A percentile compares a stretch with the other conserved stretches of the same genome.
Conservation (phyloP, 164 flowering plant genomes). For the Berberis thunbergii region DNA sequence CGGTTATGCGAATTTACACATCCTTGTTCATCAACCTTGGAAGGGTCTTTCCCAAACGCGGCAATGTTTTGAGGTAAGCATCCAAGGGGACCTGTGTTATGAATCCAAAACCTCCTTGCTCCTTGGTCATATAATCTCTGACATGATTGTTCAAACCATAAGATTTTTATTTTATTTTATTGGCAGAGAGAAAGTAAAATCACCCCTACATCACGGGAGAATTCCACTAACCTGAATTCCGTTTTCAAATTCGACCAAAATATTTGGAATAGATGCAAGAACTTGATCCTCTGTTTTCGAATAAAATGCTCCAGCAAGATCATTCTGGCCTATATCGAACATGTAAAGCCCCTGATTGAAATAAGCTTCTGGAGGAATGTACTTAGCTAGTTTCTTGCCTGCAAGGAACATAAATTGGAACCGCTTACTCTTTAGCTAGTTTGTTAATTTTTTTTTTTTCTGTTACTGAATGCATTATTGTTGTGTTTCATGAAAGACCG, state of each 20-base stretch:
- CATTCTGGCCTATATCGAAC: conserved; percentile 97
- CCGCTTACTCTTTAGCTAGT: too few species aligned
- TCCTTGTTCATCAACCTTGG: conserved; percentile 71
- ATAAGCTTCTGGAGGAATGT: conserved; percentile 45
- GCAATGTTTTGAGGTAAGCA: conserved; percentile 81
- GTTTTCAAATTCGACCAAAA: conserved; percentile 55
- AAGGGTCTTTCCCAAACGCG: conserved; percentile 62
- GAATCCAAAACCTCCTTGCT: conserved; percentile 84
- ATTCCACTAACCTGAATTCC: conserved; percentile 49
- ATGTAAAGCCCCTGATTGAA: conserved; percentile 69
- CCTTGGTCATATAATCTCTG: conserved; percentile 72
- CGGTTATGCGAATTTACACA: conserved; percentile 68
- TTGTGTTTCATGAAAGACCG: too few species aligned
- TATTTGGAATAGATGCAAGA: conserved; percentile 66
- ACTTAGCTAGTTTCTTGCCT: conserved; percentile 51
- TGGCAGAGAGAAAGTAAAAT: not conserved
- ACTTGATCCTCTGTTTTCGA: conserved; percentile 76
- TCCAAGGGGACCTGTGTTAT: conserved; percentile 90
- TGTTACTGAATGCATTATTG: too few species aligned
- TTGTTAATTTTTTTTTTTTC: too few species aligned
- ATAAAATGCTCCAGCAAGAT: conserved; percentile 82
- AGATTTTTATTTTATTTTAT: not conserved
- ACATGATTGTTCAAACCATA: not conserved
- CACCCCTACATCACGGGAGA: not conserved
- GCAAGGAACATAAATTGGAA: conserved; percentile 7